Percentiles rank a stretch among this genome's conserved stretches.
Evolutionary conservation across 139 green algal genomes (phyloP).

Genomic region (Picochlorum sp.): DNA sequence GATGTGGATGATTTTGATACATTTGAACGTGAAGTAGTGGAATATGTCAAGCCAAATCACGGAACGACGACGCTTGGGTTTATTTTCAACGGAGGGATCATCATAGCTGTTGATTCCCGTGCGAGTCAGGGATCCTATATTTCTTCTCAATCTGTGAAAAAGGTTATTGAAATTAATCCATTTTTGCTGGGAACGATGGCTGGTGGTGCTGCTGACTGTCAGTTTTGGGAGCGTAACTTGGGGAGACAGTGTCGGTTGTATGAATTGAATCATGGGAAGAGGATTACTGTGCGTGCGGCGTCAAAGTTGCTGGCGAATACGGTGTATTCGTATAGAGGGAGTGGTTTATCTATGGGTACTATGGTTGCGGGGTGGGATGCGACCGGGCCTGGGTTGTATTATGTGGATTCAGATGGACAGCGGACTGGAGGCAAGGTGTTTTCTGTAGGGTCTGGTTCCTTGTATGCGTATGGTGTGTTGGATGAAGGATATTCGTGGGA

Average conservation of each 20-base stretch:
- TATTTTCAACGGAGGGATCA: constrained; percentile 92
- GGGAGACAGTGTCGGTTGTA: constrained; percentile 85
- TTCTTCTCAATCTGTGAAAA: constrained; percentile 95
- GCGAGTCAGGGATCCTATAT: constrained; percentile 97
- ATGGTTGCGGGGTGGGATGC: constrained; percentile 91
- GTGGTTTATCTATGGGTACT: constrained; percentile 97
- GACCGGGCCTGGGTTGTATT: constrained; percentile 88
- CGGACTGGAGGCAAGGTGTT: constrained; percentile 91
- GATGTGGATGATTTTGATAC: constrained; percentile 54
- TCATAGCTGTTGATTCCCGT: constrained; percentile 96
- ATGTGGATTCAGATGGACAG: constrained; percentile 95
- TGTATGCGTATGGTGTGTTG: constrained; percentile 97
- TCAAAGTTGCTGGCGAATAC: constrained; percentile 98
- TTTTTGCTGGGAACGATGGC: constrained; percentile 98
- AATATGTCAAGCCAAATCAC: constrained; percentile 94
- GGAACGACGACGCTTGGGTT: constrained; percentile 98
- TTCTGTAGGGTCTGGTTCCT: constrained; percentile 81
- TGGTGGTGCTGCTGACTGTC: constrained; percentile 94
- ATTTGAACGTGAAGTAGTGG: constrained; percentile 88
- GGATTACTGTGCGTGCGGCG: constrained; percentile 90
- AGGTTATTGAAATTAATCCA: constrained; percentile 99
- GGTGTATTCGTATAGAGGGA: constrained; percentile 95
- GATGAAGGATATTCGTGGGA: constrained; percentile 89
- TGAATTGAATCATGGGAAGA: constrained; percentile 90
- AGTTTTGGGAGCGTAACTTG: constrained; percentile 95